Evolutionary conservation across 495 filamentous ascomycete species (phyloP).

Genomic region (Mycothermus thermophilus): DNA sequence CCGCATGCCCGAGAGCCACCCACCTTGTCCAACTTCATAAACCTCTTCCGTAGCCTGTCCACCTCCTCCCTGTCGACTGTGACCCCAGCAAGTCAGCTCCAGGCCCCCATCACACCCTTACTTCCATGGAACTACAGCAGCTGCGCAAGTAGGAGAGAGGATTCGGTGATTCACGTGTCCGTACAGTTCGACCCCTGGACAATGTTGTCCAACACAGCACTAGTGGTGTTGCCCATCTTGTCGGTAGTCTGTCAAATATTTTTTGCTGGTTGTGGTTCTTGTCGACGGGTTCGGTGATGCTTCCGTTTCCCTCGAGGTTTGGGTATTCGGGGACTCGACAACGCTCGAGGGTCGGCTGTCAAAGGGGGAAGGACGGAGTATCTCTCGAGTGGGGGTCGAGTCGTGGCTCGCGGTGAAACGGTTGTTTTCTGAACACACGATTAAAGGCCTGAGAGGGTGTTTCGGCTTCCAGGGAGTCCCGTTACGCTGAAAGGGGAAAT

Average conservation of each 20-base stretch:
- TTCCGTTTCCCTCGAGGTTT: neutral
- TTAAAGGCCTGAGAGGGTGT: too few relatives aligned
- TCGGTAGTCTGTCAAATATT: conserved; percentile 9
- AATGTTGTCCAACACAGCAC: conserved; percentile 83
- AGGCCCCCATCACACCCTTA: neutral
- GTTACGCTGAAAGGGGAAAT: too few relatives aligned
- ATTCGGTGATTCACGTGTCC: too few relatives aligned
- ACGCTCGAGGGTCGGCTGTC: too few relatives aligned
- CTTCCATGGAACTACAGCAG: neutral
- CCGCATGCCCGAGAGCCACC: conserved; percentile 5
- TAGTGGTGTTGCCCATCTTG: conserved; percentile 72
- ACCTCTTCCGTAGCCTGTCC: conserved; percentile 84
- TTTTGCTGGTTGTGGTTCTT: neutral
- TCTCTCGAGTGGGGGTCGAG: too few relatives aligned
- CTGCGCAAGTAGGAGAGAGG: neutral
- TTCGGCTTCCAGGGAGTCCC: too few relatives aligned
- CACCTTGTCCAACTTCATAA: conserved; percentile 99
- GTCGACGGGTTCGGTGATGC: neutral
- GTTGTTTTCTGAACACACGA: too few relatives aligned
- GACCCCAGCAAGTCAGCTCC: neutral
- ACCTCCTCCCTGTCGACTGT: conserved; percentile 94
- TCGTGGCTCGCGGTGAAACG: too few relatives aligned
- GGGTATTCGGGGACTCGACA: too few relatives aligned
- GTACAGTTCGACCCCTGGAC: conserved; percentile 91
- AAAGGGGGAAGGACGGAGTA: too few relatives aligned